phyloP scores from a whole-genome alignment of 495 filamentous ascomycete species.

The Saxophila tyrrhenica region DNA sequence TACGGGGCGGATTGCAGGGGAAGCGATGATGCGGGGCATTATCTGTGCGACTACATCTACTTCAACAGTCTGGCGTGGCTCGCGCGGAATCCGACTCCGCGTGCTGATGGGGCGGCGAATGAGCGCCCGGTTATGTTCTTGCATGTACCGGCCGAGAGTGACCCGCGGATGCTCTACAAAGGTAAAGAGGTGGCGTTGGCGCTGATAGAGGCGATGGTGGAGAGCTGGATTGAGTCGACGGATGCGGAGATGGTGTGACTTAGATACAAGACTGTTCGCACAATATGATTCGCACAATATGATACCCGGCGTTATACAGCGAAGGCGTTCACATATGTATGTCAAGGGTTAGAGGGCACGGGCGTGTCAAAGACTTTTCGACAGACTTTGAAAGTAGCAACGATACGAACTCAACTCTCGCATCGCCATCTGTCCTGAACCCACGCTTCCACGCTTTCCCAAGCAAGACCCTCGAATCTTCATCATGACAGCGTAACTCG shows the following conservation, averaged over 20 bases:
- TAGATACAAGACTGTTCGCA: too few species aligned
- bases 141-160: slow-evolving; percentile 58
- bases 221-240: slow-evolving; percentile 21
- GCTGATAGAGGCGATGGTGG: slow-evolving; percentile 57
- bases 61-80: slow-evolving; percentile 55
- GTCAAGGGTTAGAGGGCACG: too few species aligned
- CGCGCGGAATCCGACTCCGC: slow-evolving; percentile 36
- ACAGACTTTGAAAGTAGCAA: too few species aligned
- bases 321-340: neutral
- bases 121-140: slow-evolving; percentile 58
- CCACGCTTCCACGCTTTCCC: neutral
- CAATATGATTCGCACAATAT: too few species aligned
- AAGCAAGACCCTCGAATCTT: neutral
- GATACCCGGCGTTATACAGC: neutral
- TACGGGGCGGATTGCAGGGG: slow-evolving; percentile 41
- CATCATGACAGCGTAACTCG: slow-evolving; percentile 1
- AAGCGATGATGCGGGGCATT: slow-evolving; percentile 68
- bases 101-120: slow-evolving; percentile 11
- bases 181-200: slow-evolving; percentile 56
- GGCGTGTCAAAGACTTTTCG: too few species aligned
- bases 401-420: too few species aligned
- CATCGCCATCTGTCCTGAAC: too few species aligned
- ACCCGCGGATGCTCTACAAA: slow-evolving; percentile 41
- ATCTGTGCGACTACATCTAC: slow-evolving; percentile 80
- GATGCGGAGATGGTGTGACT: neutral